Percentiles rank a stretch among this genome's conserved stretches.
Conservation (phyloP, 148 eudicot species). For the Suaeda aralocaspica region DNA sequence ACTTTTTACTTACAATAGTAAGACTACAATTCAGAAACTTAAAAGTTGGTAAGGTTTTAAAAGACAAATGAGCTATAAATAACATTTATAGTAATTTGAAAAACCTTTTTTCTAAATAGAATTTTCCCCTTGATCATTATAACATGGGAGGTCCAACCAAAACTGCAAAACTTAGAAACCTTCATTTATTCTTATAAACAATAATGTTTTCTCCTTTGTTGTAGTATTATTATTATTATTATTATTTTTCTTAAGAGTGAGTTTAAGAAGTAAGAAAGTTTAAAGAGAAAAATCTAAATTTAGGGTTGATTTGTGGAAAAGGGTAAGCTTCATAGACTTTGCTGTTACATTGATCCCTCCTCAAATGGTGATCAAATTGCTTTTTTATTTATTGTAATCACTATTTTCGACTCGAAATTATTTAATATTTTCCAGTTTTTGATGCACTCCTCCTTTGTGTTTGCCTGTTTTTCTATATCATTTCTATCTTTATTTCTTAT, state of each 20-base stretch:
- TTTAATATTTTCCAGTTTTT: slow-evolving; percentile 19
- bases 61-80: slow-evolving; percentile 12
- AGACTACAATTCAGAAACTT: slow-evolving; percentile 26
- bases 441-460: background rate
- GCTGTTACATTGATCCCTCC: slow-evolving; percentile 20
- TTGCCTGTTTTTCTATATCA: slow-evolving; percentile 6
- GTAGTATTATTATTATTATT: slow-evolving; percentile 18
- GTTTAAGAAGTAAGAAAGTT: slow-evolving; percentile 10
- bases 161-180: slow-evolving; percentile 17
- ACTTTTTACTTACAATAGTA: slow-evolving; percentile 24
- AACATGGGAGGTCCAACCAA: slow-evolving; percentile 3
- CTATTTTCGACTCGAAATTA: slow-evolving; percentile 5
- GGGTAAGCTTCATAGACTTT: slow-evolving; percentile 23
- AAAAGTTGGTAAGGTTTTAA: slow-evolving; percentile 19
- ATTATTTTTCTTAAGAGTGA: too few relatives aligned
- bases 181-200: slow-evolving; percentile 18
- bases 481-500: slow-evolving; percentile 14
- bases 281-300: slow-evolving; percentile 6
- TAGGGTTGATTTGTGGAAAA: slow-evolving; percentile 16
- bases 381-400: slow-evolving; percentile 10
- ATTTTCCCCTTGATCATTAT: background rate
- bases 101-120: too few relatives aligned
- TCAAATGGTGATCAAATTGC: slow-evolving; percentile 19
- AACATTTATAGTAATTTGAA: too few relatives aligned
- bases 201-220: slow-evolving; percentile 10